Evolutionary conservation across 352 stramenopile species (phyloP).

Genomic region (Aphanomyces invadans): DNA sequence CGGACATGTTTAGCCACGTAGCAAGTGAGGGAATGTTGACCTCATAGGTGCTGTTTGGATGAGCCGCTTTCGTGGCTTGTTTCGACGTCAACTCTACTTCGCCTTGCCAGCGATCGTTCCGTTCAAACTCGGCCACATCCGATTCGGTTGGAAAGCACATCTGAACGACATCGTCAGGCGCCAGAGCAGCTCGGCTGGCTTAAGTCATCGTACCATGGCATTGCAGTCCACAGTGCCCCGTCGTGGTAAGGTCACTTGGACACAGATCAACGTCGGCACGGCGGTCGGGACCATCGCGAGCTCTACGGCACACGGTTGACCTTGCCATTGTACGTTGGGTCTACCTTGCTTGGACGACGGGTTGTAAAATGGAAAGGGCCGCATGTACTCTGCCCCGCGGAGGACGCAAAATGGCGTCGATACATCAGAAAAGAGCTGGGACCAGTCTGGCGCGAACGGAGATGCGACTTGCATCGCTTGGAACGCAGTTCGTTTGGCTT

Average conservation of each 20-base stretch:
- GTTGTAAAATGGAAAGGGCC: constrained; percentile 55
- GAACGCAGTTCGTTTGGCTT: constrained; percentile 57
- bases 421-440: constrained; percentile 32
- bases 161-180: not conserved
- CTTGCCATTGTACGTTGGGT: not conserved
- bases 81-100: constrained; percentile 7
- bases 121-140: not conserved
- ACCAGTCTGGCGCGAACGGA: constrained; percentile 58
- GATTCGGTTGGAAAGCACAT: constrained; percentile 8
- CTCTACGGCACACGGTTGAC: constrained; percentile 2
- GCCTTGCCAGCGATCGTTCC: not conserved
- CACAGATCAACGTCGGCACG: constrained; percentile 61
- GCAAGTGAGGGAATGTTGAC: too few relatives aligned
- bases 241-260: constrained; percentile 43
- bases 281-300: constrained; percentile 36
- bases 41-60: too few relatives aligned
- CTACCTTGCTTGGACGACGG: not conserved
- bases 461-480: constrained; percentile 47
- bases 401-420: constrained; percentile 41
- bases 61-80: constrained; percentile 14
- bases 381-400: constrained; percentile 54
- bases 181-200: too few relatives aligned
- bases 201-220: constrained; percentile 43
- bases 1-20: too few relatives aligned
- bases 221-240: constrained; percentile 50